Evolutionary conservation across 225 moss, liverwort and hornwort species (phyloP), one percentile per base, ranked within the genome.

Genomic region (Takakia lepidozioides): DNA sequence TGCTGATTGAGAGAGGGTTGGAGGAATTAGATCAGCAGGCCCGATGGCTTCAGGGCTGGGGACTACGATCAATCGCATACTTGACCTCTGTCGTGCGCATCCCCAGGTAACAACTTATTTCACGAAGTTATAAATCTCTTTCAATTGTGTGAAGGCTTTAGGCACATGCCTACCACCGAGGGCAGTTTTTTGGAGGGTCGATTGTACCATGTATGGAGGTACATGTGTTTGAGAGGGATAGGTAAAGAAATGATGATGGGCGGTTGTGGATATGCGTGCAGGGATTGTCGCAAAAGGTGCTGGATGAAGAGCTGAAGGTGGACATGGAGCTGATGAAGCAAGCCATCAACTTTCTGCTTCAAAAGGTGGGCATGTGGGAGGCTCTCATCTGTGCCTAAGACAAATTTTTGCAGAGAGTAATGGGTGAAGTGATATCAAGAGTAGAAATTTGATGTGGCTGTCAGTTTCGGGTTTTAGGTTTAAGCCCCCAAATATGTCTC

Each of bases 211-310:
- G 48, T 11, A 25, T 35, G 6, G 1, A 25, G 11, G 13, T 20
- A 15, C 45, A 11, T 49, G 17, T n/a, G 27, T 51, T n/a, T 32
- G 40, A 8, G 10, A 26, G 2, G 25, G 25, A 21, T 34, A 19
- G 23, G 8, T 49, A 15, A 29, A 17, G 27, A 25, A 23, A 26
- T 38, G 3, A 3, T 14, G 2, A 52, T 17, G 25, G 5, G 38
- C 23, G 24, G 36, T 27, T 27, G 17, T 40, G 21, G 18, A 6
- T 7, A 1, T 43, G 8, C 5, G 51, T 62, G 53, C 81, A 93
- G 89, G 95, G 95, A 55, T 63, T 95, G 73, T 76, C 76, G 42
- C 84, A 90, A 51, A 84, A 73, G 51, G 73, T 95, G 16, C 21
- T 85, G 66, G 86, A 95, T 0, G 80, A 89, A 42, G 73, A 82